Evolutionary conservation across 495 filamentous ascomycete species (phyloP), one percentile per base, ranked within the genome.

Genomic region (Aspergillus cristatus): DNA sequence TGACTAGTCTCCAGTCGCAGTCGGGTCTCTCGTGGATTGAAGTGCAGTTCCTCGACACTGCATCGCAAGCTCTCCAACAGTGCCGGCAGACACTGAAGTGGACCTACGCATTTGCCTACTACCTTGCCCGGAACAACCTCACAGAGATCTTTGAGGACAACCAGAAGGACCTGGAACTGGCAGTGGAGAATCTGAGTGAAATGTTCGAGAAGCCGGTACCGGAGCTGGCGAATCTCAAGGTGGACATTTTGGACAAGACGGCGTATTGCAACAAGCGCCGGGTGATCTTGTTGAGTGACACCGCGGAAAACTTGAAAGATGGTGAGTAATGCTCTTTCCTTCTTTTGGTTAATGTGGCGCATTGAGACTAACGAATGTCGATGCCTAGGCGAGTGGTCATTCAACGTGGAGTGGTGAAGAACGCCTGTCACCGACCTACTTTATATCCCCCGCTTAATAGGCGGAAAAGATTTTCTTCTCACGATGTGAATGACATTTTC

Each of bases 21-120:
- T 95, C 90, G 0, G 86, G 86, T 41, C 87, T 98, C 76, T 94
- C 87, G 0, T 98, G 91, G 91, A 98, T 98, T 39, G 91, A 98
- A 54, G 91, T 98, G 12, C 91, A 98, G 53, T 98, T 96, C 56
- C 71, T 98, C 2, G 82, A 93, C 43, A 79, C 83, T 3, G 93
- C 91, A 2, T 95, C 90, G 3, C 86, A 94, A 58, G 84, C 88
- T 6, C 74, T 98, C 15, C 91, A 98, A 62, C 86, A 86, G 29
- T 98, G 91, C 58, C 82, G 91, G 0, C 90, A 96, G 63, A 98
- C 89, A 1, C 69, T 98, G 28, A 97, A 97, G 67, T 98, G 91
- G 91, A 98, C 91, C 0, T 98, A 98, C 53, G 93, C 91, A 0
- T 98, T 98, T 63, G 91, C 91, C 1, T 98, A 87, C 53, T 98